A percentile compares a stretch with the other conserved stretches of the same genome.
Conservation (phyloP, 2,329 filamentous ascomycete species). For the Exophiala viscosa region DNA sequence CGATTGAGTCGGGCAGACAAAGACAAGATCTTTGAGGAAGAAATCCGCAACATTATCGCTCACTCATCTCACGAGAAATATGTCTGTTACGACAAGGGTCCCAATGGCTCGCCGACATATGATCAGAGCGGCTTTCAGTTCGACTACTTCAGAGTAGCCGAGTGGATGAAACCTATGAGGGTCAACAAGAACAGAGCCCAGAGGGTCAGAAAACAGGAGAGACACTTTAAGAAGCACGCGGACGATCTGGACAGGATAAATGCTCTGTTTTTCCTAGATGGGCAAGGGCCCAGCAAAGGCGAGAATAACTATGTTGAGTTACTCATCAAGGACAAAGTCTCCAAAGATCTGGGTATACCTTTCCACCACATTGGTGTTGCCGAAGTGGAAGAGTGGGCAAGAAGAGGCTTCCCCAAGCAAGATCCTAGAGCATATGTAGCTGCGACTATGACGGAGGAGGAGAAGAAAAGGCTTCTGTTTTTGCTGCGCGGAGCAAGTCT, state of each 20-base stretch:
- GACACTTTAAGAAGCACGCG: neutral
- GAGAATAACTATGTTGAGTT: too few species aligned
- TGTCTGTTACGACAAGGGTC: constrained; percentile 10
- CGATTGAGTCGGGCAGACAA: neutral
- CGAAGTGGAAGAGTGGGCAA: constrained; percentile 12
- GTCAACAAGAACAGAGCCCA: constrained; percentile 3
- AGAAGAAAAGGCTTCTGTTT: too few species aligned
- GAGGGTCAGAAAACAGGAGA: neutral
- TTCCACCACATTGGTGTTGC: constrained; percentile 13
- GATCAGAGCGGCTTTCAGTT: constrained; percentile 15
- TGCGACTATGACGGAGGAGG: too few species aligned
- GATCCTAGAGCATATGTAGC: too few species aligned
- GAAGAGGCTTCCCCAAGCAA: constrained; percentile 1
- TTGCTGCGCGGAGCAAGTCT: too few species aligned
- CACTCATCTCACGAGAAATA: constrained; percentile 2
- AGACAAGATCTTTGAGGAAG: constrained; percentile 1
- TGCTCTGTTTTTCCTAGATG: constrained; percentile 3
- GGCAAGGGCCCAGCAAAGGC: neutral
- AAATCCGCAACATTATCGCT: neutral
- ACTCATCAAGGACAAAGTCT: constrained; percentile 10
- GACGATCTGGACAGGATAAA: constrained; percentile 2
- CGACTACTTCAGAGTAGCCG: constrained; percentile 18
- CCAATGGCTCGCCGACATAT: constrained; percentile 14
- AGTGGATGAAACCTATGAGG: constrained; percentile 2
- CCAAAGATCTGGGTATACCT: constrained; percentile 18